phyloP scores from a whole-genome alignment of 805 yeast species.

The Lipomyces sp. region DNA sequence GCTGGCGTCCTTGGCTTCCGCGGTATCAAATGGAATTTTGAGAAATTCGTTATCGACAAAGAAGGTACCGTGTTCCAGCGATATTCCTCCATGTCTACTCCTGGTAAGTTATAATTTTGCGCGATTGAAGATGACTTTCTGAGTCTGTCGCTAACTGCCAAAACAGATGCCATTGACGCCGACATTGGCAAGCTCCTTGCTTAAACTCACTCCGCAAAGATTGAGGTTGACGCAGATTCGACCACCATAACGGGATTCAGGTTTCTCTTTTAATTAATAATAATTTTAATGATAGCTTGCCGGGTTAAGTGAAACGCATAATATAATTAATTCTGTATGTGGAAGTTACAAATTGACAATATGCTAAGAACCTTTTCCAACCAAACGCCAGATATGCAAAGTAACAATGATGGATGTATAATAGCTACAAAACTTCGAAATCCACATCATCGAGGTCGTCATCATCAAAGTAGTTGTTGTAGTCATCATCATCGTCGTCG shows the following conservation, averaged over 20 bases:
- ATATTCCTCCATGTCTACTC: conserved; percentile 70
- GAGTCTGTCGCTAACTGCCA: background rate
- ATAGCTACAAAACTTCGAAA: conserved; percentile 4
- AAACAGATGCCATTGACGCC: conserved; percentile 17
- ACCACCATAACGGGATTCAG: background rate
- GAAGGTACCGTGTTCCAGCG: conserved; percentile 65
- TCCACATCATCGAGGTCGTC: conserved; percentile 16
- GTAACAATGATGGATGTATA: background rate
- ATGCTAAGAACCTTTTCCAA: background rate
- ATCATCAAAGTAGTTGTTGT: conserved; percentile 4
- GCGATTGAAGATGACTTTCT: background rate
- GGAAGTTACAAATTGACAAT: background rate
- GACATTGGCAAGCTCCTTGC: conserved; percentile 24
- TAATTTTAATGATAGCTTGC: background rate
- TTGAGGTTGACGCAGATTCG: background rate
- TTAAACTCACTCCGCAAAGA: background rate
- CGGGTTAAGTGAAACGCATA: too few relatives aligned
- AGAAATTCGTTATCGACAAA: conserved; percentile 66
- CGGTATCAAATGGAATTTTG: conserved; percentile 80
- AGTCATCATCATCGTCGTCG: background rate
- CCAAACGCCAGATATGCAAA: background rate
- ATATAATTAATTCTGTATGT: background rate
- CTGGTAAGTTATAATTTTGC: conserved; percentile 46
- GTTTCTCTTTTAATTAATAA: background rate
- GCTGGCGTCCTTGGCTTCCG: conserved; percentile 66